Conservation (phyloP, 768 basidiomycete genomes). For the Terana coerulea region DNA sequence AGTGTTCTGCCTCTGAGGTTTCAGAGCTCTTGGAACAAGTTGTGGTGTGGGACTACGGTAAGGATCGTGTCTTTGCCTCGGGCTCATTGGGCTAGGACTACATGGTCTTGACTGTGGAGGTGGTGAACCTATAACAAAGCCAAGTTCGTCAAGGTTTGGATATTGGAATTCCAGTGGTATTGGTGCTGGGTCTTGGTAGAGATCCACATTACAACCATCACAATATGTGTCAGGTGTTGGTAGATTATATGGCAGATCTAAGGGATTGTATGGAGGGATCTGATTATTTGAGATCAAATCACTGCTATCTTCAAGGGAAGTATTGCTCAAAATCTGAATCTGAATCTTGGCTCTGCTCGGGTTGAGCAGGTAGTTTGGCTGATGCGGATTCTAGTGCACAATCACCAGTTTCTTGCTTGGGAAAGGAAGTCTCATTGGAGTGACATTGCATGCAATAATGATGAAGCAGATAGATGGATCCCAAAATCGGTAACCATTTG, state of each 20-base stretch:
- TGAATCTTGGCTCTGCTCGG: neutral
- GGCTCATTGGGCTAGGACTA: too few relatives aligned
- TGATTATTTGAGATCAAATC: neutral
- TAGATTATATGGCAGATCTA: neutral
- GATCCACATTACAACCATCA: neutral
- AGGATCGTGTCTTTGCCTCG: too few relatives aligned
- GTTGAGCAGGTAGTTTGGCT: neutral
- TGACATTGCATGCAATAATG: neutral
- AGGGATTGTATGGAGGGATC: too few relatives aligned
- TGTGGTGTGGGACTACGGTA: too few relatives aligned
- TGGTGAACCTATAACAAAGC: neutral
- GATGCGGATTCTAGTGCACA: neutral
- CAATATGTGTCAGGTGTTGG: neutral
- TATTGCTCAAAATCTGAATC: neutral
- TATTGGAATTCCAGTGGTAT: neutral
- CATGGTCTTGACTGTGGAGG: too few relatives aligned
- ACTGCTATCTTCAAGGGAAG: neutral
- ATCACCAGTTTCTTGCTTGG: neutral
- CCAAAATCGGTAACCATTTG: slow-evolving; percentile 5
- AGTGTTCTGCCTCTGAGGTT: neutral
- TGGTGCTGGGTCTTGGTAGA: neutral
- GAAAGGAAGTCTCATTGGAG: slow-evolving; percentile 1
- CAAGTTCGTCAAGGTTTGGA: neutral
- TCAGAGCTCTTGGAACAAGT: neutral
- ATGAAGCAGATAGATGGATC: neutral